Base-by-base conservation (phyloP, 2,329 filamentous ascomycete genomes). In the Fusarium musae region DNA sequence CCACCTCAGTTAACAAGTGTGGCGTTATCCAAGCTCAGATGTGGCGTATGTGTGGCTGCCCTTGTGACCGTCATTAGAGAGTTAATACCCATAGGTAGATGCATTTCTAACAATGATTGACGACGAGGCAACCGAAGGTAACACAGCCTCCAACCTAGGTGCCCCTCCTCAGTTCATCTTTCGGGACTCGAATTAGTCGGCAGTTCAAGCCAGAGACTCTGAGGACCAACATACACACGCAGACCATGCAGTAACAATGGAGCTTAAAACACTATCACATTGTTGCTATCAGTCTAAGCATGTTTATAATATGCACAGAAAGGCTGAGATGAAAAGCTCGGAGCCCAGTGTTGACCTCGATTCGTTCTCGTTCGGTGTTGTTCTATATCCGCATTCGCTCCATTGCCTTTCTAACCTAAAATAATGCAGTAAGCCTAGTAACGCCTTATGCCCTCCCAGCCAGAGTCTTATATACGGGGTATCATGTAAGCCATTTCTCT, bases 391-490 rank as follows among this genome's bases (percentile, higher is more conserved):
- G 60, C 53, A 62, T 46, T 49, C 58, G 39, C 32, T 59, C 19
- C 60, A 58, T 54, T 16, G 28, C 56, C 28, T 32, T 26, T 58
- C 43, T 46, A 28, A 42, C n/a, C 37, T 28, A 26, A 57, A 49
- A 40, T 23, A 42, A 59, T 69, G 47, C 40, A 64, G 44, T 17
- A 59, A 74, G 42, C 36, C 44, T 49, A 57, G 23, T 43, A 74
- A 72, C 71, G 37, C 70, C 70, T 53, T 61, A 56, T 68, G 52
- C 63, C 59, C 63, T 32, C 58, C 70, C 59, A 68, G 44, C 49
- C 58, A 40, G 56, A 58, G 42, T 63, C 44, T 56, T 53, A 46
- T 69, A 34, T 57, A 57, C 57, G 47, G 71, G 71, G 71, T 74
- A 74, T 75, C 69, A 63, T 62, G 50, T 40, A 50, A 54, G 32